Conservation (phyloP, 129 eudicot species). For the Silybum marianum region DNA sequence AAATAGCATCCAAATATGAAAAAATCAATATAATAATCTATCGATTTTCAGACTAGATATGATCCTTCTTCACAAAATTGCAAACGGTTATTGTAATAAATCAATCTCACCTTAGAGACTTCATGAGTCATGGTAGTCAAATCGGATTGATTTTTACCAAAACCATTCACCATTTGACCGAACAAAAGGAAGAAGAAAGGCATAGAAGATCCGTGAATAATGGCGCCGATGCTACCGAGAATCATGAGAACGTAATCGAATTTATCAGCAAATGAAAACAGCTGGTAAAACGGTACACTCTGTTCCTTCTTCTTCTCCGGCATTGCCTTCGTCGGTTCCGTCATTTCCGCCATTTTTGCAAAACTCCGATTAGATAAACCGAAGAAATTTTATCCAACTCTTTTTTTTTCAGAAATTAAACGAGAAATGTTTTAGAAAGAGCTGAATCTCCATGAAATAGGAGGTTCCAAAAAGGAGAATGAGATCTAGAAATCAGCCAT, state of each 20-base stretch:
- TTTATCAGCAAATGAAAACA: slow-evolving; percentile 81
- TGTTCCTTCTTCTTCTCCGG: slow-evolving; percentile 93
- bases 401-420: background rate
- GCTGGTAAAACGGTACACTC: slow-evolving; percentile 75
- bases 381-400: background rate
- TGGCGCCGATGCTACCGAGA: slow-evolving; percentile 83
- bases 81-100: background rate
- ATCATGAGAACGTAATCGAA: slow-evolving; percentile 64
- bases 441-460: slow-evolving; percentile 15
- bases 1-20: background rate
- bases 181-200: slow-evolving; percentile 90
- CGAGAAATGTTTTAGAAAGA: background rate
- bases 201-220: slow-evolving; percentile 97
- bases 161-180: slow-evolving; percentile 94
- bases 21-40: background rate
- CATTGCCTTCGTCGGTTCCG: slow-evolving; percentile 62
- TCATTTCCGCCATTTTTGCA: slow-evolving; percentile 45
- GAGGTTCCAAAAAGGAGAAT: background rate
- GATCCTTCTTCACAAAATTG: background rate
- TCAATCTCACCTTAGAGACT: slow-evolving; percentile 70
- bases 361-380: background rate
- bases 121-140: slow-evolving; percentile 85
- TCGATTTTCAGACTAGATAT: background rate
- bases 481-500: slow-evolving; percentile 6
- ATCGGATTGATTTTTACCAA: slow-evolving; percentile 90